Conservation (phyloP, 352 stramenopile species). For the Phytophthora constricta region DNA sequence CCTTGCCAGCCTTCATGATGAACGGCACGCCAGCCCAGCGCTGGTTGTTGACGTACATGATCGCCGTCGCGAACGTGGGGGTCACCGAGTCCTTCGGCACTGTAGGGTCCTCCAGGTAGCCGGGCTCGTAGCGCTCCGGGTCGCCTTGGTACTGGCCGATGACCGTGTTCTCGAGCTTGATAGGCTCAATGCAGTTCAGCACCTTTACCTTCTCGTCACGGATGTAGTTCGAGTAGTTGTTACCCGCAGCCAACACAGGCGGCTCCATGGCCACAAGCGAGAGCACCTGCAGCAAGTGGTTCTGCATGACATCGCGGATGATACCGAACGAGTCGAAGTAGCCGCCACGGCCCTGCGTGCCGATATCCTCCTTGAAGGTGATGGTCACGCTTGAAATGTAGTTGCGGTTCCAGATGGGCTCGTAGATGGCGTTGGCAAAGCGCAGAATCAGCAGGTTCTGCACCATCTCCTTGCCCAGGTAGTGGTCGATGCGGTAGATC, state of each 20-base stretch:
- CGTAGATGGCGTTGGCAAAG: slow-evolving; percentile 98
- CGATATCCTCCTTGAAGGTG: slow-evolving; percentile 98
- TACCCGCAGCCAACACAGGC: slow-evolving; percentile 83
- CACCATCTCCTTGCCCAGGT: slow-evolving; percentile 98
- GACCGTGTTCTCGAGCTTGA: slow-evolving; percentile 95
- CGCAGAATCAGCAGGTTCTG: slow-evolving; percentile 97
- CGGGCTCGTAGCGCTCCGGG: slow-evolving; percentile 79
- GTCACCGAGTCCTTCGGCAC: slow-evolving; percentile 94
- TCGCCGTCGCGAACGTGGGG: slow-evolving; percentile 91
- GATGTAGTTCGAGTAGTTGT: slow-evolving; percentile 93
- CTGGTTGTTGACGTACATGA: slow-evolving; percentile 95
- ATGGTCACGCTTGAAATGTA: slow-evolving; percentile 97
- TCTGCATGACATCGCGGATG: slow-evolving; percentile 99
- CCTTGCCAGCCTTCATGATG: slow-evolving; percentile 99
- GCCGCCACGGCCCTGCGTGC: slow-evolving; percentile 94
- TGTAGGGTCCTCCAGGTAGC: slow-evolving; percentile 96
- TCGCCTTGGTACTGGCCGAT: slow-evolving; percentile 96
- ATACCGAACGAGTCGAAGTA: slow-evolving; percentile 99
- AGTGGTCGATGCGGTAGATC: slow-evolving; percentile 98
- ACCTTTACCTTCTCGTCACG: slow-evolving; percentile 99
- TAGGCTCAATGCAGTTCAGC: slow-evolving; percentile 94
- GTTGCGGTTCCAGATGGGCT: slow-evolving; percentile 97
- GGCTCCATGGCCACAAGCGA: slow-evolving; percentile 97
- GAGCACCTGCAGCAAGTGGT: slow-evolving; percentile 99
- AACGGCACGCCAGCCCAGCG: slow-evolving; percentile 98